Evolutionary conservation across 176 grass and related monocot genomes (phyloP).

Genomic region (Pontederia crassipes): DNA sequence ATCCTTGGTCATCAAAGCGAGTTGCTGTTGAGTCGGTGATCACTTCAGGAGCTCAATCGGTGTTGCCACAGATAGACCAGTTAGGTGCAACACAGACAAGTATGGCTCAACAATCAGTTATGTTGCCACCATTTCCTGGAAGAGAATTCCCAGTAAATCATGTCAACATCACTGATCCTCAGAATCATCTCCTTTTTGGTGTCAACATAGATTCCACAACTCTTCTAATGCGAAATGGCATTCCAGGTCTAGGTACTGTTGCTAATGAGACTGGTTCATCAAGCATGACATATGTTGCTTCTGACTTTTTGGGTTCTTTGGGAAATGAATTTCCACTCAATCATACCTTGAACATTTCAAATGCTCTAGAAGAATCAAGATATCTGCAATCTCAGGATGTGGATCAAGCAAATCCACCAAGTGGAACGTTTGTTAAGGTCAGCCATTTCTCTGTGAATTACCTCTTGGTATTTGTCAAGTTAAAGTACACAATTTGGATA

Average conservation of each 20-base stretch:
- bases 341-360: constrained; percentile 43
- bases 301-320: constrained; percentile 58
- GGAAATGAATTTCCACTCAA: constrained; percentile 58
- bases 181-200: constrained; percentile 64
- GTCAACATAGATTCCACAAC: constrained; percentile 68
- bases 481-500: too few species aligned
- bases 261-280: constrained; percentile 44
- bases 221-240: constrained; percentile 52
- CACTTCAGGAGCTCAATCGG: constrained; percentile 30
- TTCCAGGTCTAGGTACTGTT: constrained; percentile 41
- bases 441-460: background rate
- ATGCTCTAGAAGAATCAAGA: constrained; percentile 58
- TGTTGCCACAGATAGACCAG: constrained; percentile 41
- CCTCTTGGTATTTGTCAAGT: too few species aligned
- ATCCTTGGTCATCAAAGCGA: constrained; percentile 59
- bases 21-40: constrained; percentile 60
- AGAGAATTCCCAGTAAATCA: constrained; percentile 61
- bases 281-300: constrained; percentile 46
- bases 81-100: constrained; percentile 33
- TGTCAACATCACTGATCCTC: constrained; percentile 46
- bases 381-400: constrained; percentile 49
- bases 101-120: constrained; percentile 43
- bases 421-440: constrained; percentile 83
- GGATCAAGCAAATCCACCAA: constrained; percentile 45
- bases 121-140: constrained; percentile 48